Evolutionary conservation across 2,329 filamentous ascomycete genomes (phyloP).

Genomic region (Aspergillus jensenii): DNA sequence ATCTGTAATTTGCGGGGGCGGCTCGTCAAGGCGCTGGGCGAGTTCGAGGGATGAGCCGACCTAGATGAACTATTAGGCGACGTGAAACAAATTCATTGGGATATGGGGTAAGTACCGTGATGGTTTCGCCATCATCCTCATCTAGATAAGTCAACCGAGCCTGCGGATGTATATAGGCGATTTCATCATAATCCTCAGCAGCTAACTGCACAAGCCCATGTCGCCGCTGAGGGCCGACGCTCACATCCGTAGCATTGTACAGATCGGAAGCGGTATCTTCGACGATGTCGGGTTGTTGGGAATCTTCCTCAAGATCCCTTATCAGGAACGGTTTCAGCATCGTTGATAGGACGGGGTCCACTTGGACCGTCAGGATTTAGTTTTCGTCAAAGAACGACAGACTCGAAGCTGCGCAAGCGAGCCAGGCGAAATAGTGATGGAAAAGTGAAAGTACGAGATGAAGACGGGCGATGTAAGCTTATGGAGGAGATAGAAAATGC

Average conservation of each 20-base stretch:
- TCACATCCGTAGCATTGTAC: slow-evolving; percentile 1
- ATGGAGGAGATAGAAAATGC: neutral
- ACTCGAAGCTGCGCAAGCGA: neutral
- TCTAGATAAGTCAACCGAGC: slow-evolving; percentile 47
- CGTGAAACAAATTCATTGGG: neutral
- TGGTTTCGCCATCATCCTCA: slow-evolving; percentile 47
- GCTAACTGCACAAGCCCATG: slow-evolving; percentile 42
- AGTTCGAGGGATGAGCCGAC: slow-evolving; percentile 50
- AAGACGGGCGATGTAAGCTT: neutral
- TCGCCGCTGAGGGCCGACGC: slow-evolving; percentile 7
- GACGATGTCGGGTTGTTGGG: slow-evolving; percentile 18
- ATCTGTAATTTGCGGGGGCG: slow-evolving; percentile 17
- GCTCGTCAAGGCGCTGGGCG: slow-evolving; percentile 46
- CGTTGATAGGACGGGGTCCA: slow-evolving; percentile 14
- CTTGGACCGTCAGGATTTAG: neutral
- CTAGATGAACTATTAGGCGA: slow-evolving; percentile 27
- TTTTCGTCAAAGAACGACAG: neutral
- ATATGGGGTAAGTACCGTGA: slow-evolving; percentile 39
- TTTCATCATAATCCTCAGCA: slow-evolving; percentile 43
- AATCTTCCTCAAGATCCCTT: slow-evolving; percentile 32
- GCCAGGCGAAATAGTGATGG: neutral
- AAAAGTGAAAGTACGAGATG: neutral
- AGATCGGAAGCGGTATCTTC: slow-evolving; percentile 13
- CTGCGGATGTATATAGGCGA: slow-evolving; percentile 41
- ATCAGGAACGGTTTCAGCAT: slow-evolving; percentile 46